These are phyloP conservation scores for Xylaria digitata DNA, from an alignment of 2,329 filamentous ascomycete species.

Conservation along the genomic window DNA sequence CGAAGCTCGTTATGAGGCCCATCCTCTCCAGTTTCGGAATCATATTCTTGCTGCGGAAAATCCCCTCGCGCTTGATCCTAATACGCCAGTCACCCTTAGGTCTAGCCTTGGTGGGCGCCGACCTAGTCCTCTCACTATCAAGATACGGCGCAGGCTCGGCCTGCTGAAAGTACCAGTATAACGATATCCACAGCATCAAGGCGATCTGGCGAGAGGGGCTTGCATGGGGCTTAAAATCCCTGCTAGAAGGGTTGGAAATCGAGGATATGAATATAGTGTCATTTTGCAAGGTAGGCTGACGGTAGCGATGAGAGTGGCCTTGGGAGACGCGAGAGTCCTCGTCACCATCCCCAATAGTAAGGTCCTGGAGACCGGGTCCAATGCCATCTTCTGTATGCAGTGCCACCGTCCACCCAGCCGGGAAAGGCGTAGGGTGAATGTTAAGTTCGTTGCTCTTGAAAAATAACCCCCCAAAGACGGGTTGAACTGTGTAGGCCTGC, in stretches of 20 bases:
- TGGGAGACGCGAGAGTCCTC: conserved; percentile 43
- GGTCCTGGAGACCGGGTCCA: conserved; percentile 45
- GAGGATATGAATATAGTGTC: conserved; percentile 93
- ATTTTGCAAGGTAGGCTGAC: conserved; percentile 76
- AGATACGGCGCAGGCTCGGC: conserved; percentile 74
- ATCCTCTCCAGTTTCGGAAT: conserved; percentile 93
- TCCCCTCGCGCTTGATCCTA: conserved; percentile 85
- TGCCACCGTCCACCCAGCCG: conserved; percentile 90
- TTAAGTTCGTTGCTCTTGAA: conserved; percentile 87
- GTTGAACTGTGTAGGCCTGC: conserved; percentile 81
- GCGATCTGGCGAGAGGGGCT: conserved; percentile 91
- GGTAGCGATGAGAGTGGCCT: conserved; percentile 72
- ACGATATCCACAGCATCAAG: conserved; percentile 94
- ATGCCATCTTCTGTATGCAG: conserved; percentile 73
- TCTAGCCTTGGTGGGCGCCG: conserved; percentile 75
- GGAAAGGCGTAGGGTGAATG: conserved; percentile 76
- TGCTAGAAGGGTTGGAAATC: conserved; percentile 83
- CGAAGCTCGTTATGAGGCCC: conserved; percentile 82
- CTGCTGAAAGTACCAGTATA: conserved; percentile 99
- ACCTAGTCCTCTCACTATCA: conserved; percentile 69
- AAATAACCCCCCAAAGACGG: conserved; percentile 90
- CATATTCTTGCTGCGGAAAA: conserved; percentile 83
- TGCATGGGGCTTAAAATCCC: conserved; percentile 80
- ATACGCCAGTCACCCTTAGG: conserved; percentile 90
- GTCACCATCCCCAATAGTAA: conserved; percentile 49